These are phyloP conservation scores for Orbilia oligospora DNA, from an alignment of 2,329 filamentous ascomycete species.

Conservation along the genomic window DNA sequence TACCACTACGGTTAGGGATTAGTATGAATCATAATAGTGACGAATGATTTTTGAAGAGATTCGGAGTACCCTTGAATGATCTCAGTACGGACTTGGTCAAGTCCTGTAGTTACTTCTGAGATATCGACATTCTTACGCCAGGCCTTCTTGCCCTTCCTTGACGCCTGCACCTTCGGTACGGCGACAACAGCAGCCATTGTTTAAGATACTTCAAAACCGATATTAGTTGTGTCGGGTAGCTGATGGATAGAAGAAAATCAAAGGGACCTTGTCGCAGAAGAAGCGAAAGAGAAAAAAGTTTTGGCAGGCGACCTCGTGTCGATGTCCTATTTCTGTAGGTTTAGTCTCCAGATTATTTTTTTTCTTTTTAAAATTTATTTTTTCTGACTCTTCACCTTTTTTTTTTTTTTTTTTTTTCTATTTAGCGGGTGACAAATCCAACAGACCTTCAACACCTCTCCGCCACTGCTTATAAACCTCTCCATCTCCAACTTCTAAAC, in stretches of 20 bases:
- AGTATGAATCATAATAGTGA: slow-evolving; percentile 36
- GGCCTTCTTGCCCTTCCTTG: slow-evolving; percentile 96
- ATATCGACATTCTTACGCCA: slow-evolving; percentile 99
- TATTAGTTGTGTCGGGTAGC: slow-evolving; percentile 4
- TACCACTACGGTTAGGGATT: slow-evolving; percentile 74
- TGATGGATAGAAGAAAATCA: background rate
- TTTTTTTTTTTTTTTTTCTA: slow-evolving; percentile 1
- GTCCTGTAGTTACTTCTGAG: slow-evolving; percentile 83
- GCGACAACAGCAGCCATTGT: slow-evolving; percentile 76
- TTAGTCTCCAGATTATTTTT: slow-evolving; percentile 26
- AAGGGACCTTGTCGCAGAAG: slow-evolving; percentile 32
- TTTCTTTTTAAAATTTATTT: slow-evolving; percentile 8
- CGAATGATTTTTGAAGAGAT: slow-evolving; percentile 44
- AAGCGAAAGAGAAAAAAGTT: slow-evolving; percentile 44
- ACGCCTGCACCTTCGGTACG: slow-evolving; percentile 80
- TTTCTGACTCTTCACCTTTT: slow-evolving; percentile 31
- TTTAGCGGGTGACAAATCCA: slow-evolving; percentile 58
- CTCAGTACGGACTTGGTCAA: slow-evolving; percentile 87
- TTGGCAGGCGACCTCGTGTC: slow-evolving; percentile 47
- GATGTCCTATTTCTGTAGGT: slow-evolving; percentile 33
- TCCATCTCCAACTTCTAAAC: slow-evolving; percentile 32
- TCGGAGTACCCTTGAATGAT: slow-evolving; percentile 83
- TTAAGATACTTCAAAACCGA: background rate
- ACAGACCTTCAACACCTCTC: slow-evolving; percentile 54
- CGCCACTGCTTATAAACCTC: slow-evolving; percentile 50